These are phyloP conservation scores for Blastobotrys buckinghamii DNA, from an alignment of 1,139 yeast genomes.

Conservation along the genomic window DNA sequence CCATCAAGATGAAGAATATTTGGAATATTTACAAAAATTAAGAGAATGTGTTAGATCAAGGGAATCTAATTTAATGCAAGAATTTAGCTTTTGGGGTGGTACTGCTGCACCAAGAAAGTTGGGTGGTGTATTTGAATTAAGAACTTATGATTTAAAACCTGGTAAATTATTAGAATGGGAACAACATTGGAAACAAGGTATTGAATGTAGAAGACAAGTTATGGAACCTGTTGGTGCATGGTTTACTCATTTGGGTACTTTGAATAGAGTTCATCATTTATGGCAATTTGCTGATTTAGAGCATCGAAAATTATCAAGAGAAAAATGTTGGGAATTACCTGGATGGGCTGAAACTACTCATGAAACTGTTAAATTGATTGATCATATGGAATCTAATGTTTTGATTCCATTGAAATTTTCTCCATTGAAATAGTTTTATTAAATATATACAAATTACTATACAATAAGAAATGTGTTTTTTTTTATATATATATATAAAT, in stretches of 20 bases:
- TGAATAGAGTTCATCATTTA: slow-evolving; percentile 39
- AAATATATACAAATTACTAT: not conserved
- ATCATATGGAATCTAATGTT: slow-evolving; percentile 37
- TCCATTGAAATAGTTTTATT: slow-evolving; percentile 30
- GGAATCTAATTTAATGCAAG: slow-evolving; percentile 35
- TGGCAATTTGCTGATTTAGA: slow-evolving; percentile 43
- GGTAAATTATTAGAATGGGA: slow-evolving; percentile 41
- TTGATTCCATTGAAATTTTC: slow-evolving; percentile 38
- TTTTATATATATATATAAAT: too few relatives aligned
- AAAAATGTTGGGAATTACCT: slow-evolving; percentile 40
- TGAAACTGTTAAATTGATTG: slow-evolving; percentile 38
- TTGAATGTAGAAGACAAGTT: slow-evolving; percentile 39
- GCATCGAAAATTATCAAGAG: slow-evolving; percentile 38
- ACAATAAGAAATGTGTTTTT: too few relatives aligned
- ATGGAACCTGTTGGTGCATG: slow-evolving; percentile 45
- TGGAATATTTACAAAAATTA: slow-evolving; percentile 29
- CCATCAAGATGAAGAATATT: slow-evolving; percentile 31
- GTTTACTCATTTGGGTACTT: slow-evolving; percentile 38
- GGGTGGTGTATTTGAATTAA: slow-evolving; percentile 41
- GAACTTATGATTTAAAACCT: slow-evolving; percentile 37
- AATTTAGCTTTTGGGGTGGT: slow-evolving; percentile 42
- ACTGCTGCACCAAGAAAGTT: slow-evolving; percentile 38
- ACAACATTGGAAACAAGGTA: slow-evolving; percentile 37
- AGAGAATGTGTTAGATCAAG: slow-evolving; percentile 34
- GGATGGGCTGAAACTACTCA: slow-evolving; percentile 42